A percentile compares a stretch with the other conserved stretches of the same genome.
These are phyloP conservation scores for Radiomyces spectabilis DNA, from an alignment of 192 early-diverging fungal species.

Conservation along the genomic window DNA sequence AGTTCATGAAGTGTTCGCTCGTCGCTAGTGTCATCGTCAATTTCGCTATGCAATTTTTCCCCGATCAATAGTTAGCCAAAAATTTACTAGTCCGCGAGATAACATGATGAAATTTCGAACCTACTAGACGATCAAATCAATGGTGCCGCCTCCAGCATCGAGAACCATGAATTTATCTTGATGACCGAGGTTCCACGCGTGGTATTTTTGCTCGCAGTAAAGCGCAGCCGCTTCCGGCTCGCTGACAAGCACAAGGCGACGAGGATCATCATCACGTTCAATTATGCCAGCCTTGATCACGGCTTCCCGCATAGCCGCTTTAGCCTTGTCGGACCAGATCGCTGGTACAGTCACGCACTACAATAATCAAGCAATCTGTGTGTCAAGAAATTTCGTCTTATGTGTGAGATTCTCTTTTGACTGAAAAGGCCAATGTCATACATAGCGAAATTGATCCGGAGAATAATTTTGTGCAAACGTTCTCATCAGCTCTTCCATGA, in stretches of 20 bases:
- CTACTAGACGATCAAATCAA: constrained; percentile 38
- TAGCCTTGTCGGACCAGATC: constrained; percentile 31
- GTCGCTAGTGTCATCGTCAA: constrained; percentile 16
- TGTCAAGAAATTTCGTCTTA: no score
- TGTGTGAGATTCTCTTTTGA: no score
- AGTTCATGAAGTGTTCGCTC: constrained; percentile 35
- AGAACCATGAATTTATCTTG: constrained; percentile 37
- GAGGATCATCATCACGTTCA: constrained; percentile 21
- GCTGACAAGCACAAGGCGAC: constrained; percentile 31
- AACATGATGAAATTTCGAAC: constrained; percentile 9
- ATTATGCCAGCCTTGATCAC: constrained; percentile 31
- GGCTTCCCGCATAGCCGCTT: constrained; percentile 23
- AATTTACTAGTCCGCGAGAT: no score
- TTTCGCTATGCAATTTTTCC: not conserved
- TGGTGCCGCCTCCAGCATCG: constrained; percentile 41
- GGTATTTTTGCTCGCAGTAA: constrained; percentile 30
- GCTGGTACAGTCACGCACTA: constrained; percentile 12
- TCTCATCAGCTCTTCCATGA: not conserved
- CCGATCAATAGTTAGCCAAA: not conserved
- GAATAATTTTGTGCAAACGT: not conserved
- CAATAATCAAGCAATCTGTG: no score
- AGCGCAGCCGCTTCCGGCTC: constrained; percentile 30
- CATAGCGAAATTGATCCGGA: constrained; percentile 11
- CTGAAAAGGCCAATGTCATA: no score
- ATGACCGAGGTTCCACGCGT: constrained; percentile 23